Base-by-base conservation (phyloP, 768 basidiomycete genomes). In the Amanita brunnescens region DNA sequence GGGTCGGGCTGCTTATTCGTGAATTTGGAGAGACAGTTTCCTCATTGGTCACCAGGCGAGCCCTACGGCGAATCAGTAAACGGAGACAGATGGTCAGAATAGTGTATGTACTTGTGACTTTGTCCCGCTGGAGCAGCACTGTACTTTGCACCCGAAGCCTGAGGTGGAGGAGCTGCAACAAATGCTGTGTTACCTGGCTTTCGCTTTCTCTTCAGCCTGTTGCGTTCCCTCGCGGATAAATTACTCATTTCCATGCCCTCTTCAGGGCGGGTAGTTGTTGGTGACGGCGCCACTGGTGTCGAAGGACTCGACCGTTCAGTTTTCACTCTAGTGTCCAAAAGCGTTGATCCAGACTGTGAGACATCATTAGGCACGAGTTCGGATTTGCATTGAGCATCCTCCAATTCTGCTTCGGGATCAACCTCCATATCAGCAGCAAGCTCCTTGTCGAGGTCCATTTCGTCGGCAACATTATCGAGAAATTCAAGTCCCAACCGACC, bases 191-290 rank as follows among this genome's bases (percentile, higher is more conserved):
- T 89, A 3, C 91, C 93, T 3, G 78, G 76, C 61, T 94, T 96
- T 51, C 94, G 86, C 63, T 98, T 98, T 24, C 96, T 79, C 66
- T 99, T 99, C 29, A 98, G 71, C 42, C 94, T 80, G 63, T 96
- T 96, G 29, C 88, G 81, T 67, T 98, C 95, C 49, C 96, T 82
- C 9, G 92, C 91, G 29, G 93, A 96, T 40, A 98, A 70, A 5
- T 77, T 78, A 38, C 61, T 69, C 3, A 72, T 54, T 55, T 84
- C 81, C 10, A 69, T 55, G 38, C 81, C 78, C 20, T 71, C 60
- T 9, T 66, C 65, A 3, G 70, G 65, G 5, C 68, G 64, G 47
- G 61, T 56, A 30, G 70, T 63, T 0, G 79, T 72, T 7, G 79
- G 67, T 0, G 83, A 80, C 0, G 82, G 76, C 2, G 77, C 72